These are phyloP conservation scores for Boehmeria nivea DNA, from an alignment of 306 rosid species.

Conservation along the genomic window DNA sequence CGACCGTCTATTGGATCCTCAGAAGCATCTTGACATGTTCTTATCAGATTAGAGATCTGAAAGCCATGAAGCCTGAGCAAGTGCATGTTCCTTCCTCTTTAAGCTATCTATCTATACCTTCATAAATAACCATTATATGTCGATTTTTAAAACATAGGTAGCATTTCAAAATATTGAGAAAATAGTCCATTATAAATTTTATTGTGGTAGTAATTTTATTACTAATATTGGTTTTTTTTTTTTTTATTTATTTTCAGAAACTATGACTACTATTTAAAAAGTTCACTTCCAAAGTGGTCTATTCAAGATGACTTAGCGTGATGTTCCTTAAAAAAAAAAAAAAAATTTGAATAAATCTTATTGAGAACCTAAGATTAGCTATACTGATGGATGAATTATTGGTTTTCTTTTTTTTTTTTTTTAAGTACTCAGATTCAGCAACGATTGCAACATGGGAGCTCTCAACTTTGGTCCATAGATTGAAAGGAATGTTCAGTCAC, in stretches of 20 bases:
- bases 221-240: too few relatives aligned
- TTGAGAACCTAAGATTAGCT: too few relatives aligned
- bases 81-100: slow-evolving; percentile 53
- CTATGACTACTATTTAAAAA: too few relatives aligned
- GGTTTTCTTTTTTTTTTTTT: slow-evolving; percentile 6
- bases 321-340: too few relatives aligned
- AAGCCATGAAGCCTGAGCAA: slow-evolving; percentile 45
- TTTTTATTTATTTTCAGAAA: too few relatives aligned
- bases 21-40: slow-evolving; percentile 49
- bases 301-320: too few relatives aligned
- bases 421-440: slow-evolving; percentile 34
- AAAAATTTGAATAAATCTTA: too few relatives aligned
- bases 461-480: slow-evolving; percentile 25
- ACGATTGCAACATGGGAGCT: slow-evolving; percentile 40
- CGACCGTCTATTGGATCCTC: slow-evolving; percentile 54
- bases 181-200: too few relatives aligned
- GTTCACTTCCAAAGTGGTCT: too few relatives aligned
- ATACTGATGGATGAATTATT: slow-evolving; percentile 1
- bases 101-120: not conserved
- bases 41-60: slow-evolving; percentile 38
- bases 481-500: slow-evolving; percentile 16
- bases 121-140: not conserved
- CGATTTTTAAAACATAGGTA: too few relatives aligned
- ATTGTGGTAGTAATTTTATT: too few relatives aligned
- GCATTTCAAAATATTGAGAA: too few relatives aligned